phyloP scores from a whole-genome alignment of 2,329 filamentous ascomycete genomes.

The Coniochaeta hoffmannii region DNA sequence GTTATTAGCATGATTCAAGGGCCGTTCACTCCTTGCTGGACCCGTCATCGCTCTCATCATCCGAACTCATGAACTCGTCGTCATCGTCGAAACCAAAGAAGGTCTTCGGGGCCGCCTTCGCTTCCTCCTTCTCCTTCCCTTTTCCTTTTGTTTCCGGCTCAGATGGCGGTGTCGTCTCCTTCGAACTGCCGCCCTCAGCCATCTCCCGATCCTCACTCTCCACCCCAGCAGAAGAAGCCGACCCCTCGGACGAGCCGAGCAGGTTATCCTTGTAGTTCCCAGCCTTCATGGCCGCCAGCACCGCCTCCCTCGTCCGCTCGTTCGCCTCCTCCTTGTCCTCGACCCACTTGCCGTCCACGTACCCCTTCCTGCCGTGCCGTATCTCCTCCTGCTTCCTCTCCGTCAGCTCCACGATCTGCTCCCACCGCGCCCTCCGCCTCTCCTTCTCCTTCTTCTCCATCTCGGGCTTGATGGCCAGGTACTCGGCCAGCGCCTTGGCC shows the following conservation, averaged over 20 bases:
- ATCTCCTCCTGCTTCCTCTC: conserved; percentile 81
- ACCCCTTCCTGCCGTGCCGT: conserved; percentile 60
- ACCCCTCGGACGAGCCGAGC: conserved; percentile 42
- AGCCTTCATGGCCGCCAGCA: conserved; percentile 61
- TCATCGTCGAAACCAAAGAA: conserved; percentile 78
- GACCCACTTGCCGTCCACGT: conserved; percentile 86
- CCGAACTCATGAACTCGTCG: conserved; percentile 65
- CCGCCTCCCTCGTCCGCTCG: conserved; percentile 73
- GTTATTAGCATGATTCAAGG: neutral
- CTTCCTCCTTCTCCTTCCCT: conserved; percentile 18
- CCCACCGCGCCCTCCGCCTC: conserved; percentile 74
- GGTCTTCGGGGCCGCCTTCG: conserved; percentile 28
- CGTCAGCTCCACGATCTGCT: conserved; percentile 77
- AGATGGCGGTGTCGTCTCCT: conserved; percentile 41
- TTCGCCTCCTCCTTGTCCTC: conserved; percentile 88
- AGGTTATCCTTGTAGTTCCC: conserved; percentile 56
- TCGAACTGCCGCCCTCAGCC: conserved; percentile 32
- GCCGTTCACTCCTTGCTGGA: conserved; percentile 11
- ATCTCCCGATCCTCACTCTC: conserved; percentile 26
- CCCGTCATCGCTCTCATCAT: conserved; percentile 46
- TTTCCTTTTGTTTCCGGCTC: conserved; percentile 27
- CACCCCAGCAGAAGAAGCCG: conserved; percentile 29
- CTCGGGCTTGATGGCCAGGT: conserved; percentile 89
- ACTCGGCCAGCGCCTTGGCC: conserved; percentile 91
- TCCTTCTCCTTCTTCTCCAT: conserved; percentile 96